Percentiles rank a stretch among this genome's conserved stretches.
Conservation (phyloP, 1,284 basidiomycete species). For the Microbotryomycetes sp. region DNA sequence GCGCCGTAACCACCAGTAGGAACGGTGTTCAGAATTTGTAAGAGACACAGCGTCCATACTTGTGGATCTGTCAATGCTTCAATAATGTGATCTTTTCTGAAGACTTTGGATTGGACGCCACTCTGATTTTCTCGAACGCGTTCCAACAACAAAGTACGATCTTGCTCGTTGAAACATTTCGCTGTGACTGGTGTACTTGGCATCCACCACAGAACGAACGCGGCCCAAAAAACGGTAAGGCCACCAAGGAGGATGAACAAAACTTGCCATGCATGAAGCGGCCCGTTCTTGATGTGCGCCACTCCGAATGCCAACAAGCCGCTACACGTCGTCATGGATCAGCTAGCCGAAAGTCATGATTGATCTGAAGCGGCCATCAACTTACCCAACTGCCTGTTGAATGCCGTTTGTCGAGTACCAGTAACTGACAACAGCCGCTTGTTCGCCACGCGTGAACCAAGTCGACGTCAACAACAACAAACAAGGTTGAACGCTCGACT, state of each 20-base stretch:
- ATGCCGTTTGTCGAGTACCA: conserved; percentile 52
- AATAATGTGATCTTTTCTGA: conserved; percentile 50
- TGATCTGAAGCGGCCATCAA: too few relatives aligned
- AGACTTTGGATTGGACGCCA: conserved; percentile 44
- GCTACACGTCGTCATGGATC: too few relatives aligned
- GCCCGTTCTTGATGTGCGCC: conserved; percentile 47
- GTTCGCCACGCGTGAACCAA: conserved; percentile 53
- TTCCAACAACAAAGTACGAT: conserved; percentile 34
- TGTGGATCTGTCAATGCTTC: conserved; percentile 50
- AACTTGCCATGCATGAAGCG: conserved; percentile 53
- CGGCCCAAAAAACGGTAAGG: conserved; percentile 49
- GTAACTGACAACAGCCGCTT: conserved; percentile 49
- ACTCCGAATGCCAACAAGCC: conserved; percentile 52
- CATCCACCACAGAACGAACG: conserved; percentile 52
- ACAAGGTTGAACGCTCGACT: conserved; percentile 52
- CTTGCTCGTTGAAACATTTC: conserved; percentile 35
- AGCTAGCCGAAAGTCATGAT: too few relatives aligned
- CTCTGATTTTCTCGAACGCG: conserved; percentile 36
- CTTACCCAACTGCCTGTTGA: conserved; percentile 53
- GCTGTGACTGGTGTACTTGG: conserved; percentile 52
- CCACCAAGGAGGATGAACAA: conserved; percentile 43
- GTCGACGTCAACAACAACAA: conserved; percentile 49
- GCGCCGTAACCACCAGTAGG: conserved; percentile 53
- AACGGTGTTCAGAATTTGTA: conserved; percentile 49
- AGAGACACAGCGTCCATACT: background rate